A percentile compares a stretch with the other conserved stretches of the same genome.
These are phyloP conservation scores for Coniella vitis DNA, from an alignment of 2,329 filamentous ascomycete species.

Conservation along the genomic window DNA sequence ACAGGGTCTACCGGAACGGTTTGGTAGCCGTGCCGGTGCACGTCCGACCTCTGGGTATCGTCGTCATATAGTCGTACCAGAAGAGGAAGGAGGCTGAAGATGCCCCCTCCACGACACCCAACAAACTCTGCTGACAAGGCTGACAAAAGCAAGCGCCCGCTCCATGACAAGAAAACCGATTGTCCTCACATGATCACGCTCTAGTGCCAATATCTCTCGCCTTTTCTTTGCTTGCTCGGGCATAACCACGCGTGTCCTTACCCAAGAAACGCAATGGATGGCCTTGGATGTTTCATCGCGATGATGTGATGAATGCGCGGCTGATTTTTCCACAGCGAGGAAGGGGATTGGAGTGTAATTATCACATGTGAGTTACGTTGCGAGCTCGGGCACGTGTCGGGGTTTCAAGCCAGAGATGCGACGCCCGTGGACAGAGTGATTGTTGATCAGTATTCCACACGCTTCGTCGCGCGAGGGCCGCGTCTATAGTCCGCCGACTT, in stretches of 20 bases:
- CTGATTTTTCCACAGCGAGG: too few relatives aligned
- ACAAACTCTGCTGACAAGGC: not conserved
- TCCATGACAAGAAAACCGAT: not conserved
- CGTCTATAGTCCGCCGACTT: too few relatives aligned
- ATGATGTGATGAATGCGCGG: too few relatives aligned
- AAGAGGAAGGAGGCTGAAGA: constrained; percentile 6
- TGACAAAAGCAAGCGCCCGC: not conserved
- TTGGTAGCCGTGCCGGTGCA: not conserved
- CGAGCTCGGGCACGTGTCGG: constrained; percentile 1
- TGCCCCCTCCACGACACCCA: not conserved
- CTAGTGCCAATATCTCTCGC: not conserved
- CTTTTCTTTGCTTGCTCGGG: too few relatives aligned
- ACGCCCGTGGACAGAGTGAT: not conserved
- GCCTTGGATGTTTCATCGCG: too few relatives aligned
- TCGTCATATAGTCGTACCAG: not conserved
- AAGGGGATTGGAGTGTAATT: not conserved
- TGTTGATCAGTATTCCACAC: not conserved
- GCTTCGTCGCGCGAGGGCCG: too few relatives aligned
- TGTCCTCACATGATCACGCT: not conserved
- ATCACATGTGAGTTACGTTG: not conserved
- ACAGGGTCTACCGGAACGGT: constrained; percentile 1
- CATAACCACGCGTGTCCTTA: too few relatives aligned
- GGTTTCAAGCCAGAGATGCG: not conserved
- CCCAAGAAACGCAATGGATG: too few relatives aligned
- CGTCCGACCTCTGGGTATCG: not conserved